Base-by-base conservation (phyloP, 129 eudicot genomes). In the Centrapalus pauciflorus region DNA sequence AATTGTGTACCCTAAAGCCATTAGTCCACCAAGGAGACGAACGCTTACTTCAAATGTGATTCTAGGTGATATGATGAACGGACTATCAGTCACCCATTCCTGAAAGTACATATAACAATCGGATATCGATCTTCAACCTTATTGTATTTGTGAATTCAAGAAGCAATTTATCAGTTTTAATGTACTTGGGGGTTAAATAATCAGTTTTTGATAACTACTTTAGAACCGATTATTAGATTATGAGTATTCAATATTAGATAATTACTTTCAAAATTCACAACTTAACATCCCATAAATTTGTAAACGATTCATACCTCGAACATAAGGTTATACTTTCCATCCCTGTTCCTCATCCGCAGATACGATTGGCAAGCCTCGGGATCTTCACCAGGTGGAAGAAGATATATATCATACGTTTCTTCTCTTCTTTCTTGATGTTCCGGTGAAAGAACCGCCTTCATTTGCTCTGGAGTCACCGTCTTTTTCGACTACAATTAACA, bases 31-130 rank as follows among this genome's bases (percentile, higher is more conserved):
- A 30, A 93, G 91, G 76, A 93, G 98, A 21, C 96, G 96, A 0
- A 93, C 98, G 56, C 98, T 88, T 43, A 93, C 98, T 83, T 93
- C 98, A 76, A 93, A 93, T 26, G 92, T 93, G 50, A 93, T 89
- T 77, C 98, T 88, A 55, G 98, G 98, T 66, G 98, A 93, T 81
- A 93, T 93, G 63, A 93, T 93, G 75, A 93, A 93, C 10, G 98
- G 98, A 70, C 84, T 82, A 75, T 93, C 98, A 0, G 92, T 88
- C 21, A 93, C 98, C 98, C 98, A 93, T 75, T 93, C 98, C 98
- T 93, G 85, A 62, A 81, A 76, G 34, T 30, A 48, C 43, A 64
- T 28, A 75, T 67, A 64, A 10, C 35, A 64, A 12, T 29, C 27
- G 48, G n/a, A n/a, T n/a, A n/a, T n/a, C n/a, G n/a, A n/a, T n/a